Conservation (phyloP, 2,329 filamentous ascomycete species). For the Talaromyces amestolkiae region DNA sequence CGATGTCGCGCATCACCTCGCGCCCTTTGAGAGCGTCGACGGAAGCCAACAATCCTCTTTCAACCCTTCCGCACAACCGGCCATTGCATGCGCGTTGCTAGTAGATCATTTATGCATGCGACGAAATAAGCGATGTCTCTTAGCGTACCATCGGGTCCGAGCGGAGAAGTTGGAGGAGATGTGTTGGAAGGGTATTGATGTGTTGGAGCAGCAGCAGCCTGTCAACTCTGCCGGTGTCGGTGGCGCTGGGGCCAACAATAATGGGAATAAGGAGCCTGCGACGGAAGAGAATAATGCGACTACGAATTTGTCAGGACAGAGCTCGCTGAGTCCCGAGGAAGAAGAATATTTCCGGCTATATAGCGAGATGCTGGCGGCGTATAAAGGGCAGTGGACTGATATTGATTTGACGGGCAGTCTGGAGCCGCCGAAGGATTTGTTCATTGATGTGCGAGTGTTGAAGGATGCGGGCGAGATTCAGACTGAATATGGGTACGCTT, state of each 20-base stretch:
- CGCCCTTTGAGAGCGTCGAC: slow-evolving; percentile 66
- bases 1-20: slow-evolving; percentile 74
- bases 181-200: slow-evolving; percentile 85
- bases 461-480: slow-evolving; percentile 98
- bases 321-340: slow-evolving; percentile 88
- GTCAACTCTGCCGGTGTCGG: slow-evolving; percentile 23
- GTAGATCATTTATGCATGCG: slow-evolving; percentile 95
- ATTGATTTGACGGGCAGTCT: slow-evolving; percentile 92
- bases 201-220: slow-evolving; percentile 66
- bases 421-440: slow-evolving; percentile 90
- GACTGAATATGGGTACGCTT: slow-evolving; percentile 89
- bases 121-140: slow-evolving; percentile 89
- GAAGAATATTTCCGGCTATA: slow-evolving; percentile 95
- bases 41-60: slow-evolving; percentile 54
- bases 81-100: slow-evolving; percentile 80
- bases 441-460: slow-evolving; percentile 92
- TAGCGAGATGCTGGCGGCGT: slow-evolving; percentile 85
- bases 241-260: neutral
- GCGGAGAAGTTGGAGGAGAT: slow-evolving; percentile 90
- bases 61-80: slow-evolving; percentile 77
- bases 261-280: neutral
- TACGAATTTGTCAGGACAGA: slow-evolving; percentile 49
- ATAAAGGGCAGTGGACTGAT: slow-evolving; percentile 98
- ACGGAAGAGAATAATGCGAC: neutral
- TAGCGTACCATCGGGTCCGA: slow-evolving; percentile 89